Percentiles rank a stretch among this genome's conserved stretches.
Evolutionary conservation across 2,329 filamentous ascomycete species (phyloP).

Genomic region (Huntiella decipiens): DNA sequence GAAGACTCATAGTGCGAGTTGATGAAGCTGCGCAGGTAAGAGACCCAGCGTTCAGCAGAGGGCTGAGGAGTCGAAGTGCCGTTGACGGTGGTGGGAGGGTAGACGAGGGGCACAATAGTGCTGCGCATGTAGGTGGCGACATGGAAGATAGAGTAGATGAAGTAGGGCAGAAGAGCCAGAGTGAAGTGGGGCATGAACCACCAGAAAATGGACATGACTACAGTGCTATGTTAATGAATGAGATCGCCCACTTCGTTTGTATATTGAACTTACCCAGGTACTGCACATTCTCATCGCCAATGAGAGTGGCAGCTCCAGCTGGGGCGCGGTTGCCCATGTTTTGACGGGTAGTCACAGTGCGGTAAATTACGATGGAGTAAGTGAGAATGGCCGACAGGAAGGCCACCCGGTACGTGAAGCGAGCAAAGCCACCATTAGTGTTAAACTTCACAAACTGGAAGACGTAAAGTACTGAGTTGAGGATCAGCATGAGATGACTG

Average conservation of each 20-base stretch:
- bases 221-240: constrained; percentile 2
- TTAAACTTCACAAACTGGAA: constrained; percentile 82
- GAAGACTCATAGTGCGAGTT: constrained; percentile 95
- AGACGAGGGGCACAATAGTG: constrained; percentile 75
- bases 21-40: constrained; percentile 76
- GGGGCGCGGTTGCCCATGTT: constrained; percentile 49
- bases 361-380: constrained; percentile 97
- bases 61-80: constrained; percentile 32
- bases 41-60: constrained; percentile 25
- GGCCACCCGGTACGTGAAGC: constrained; percentile 72
- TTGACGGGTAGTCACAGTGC: constrained; percentile 74
- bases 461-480: constrained; percentile 64
- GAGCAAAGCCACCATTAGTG: constrained; percentile 57
- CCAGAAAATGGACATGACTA: constrained; percentile 56
- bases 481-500: constrained; percentile 72
- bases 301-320: constrained; percentile 42
- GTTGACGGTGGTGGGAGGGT: constrained; percentile 41
- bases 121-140: constrained; percentile 90
- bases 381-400: constrained; percentile 80
- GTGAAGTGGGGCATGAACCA: constrained; percentile 78
- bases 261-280: constrained; percentile 56
- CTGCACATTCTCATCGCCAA: constrained; percentile 89
- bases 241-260: background rate
- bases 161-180: constrained; percentile 80
- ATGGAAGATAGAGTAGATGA: constrained; percentile 96